Base-by-base conservation (phyloP, 2,329 filamentous ascomycete genomes). In the Arthrobotrys megalospora region DNA sequence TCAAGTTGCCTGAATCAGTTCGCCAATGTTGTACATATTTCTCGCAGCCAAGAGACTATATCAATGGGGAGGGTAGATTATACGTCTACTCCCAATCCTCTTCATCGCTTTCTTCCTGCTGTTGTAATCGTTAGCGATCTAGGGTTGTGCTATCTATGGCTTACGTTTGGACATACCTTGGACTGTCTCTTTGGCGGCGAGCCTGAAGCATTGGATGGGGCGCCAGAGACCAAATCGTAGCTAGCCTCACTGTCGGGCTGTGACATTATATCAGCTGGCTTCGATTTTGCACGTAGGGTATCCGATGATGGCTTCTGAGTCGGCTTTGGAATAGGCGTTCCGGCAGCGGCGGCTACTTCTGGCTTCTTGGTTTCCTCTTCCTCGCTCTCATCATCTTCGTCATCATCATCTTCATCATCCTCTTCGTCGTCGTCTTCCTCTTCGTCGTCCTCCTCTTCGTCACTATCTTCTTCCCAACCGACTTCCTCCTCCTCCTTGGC, bases 221-320 rank as follows among this genome's bases (percentile, higher is more conserved):
- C 89, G 60, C 92, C 92, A 64, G 92, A 94, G 53, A 99, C 93
- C 38, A 99, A 88, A 84, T 99, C 96, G 84, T 99, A 99, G 85
- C 94, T 97, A 16, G 93, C 93, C 82, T 99, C 96, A 83, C 95
- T 97, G 82, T 96, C 96, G 6, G 94, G 90, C 81, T 96, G 92
- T 28, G 93, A 96, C 84, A 95, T 94, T 84, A 94, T 92, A 82
- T 97, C 94, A 82, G 96, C 92, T 28, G 94, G 85, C 67, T 80
- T 81, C 28, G 90, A 88, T 84, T 93, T 93, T 72, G 83, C 80
- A 65, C 82, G 80, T 80, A 81, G 77, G 50, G 81, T 81, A 60
- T 82, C 82, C 63, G 83, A 84, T 79, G 82, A 83, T 64, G 85
- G 86, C 41, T 81, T 84, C 83, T 88, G 87, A 32, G 82, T 82